Percentiles rank a stretch among this genome's conserved stretches.
Evolutionary conservation across 1,284 basidiomycete genomes (phyloP).

Genomic region (Microbotryum saponariae): DNA sequence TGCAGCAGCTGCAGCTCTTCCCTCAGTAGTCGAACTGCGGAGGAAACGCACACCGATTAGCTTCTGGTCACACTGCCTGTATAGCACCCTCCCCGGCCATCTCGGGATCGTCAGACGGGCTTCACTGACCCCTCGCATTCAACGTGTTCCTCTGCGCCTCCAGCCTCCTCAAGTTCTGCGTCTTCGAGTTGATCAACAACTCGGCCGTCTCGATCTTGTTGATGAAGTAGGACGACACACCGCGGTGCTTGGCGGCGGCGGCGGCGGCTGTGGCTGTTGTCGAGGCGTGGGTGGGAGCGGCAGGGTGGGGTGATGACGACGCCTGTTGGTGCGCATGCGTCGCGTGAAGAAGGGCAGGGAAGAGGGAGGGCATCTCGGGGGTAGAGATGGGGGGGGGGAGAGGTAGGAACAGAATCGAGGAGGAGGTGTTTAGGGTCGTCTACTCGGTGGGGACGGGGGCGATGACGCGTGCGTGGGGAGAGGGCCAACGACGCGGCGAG

Average conservation of each 20-base stretch:
- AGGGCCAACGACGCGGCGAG: too few relatives aligned
- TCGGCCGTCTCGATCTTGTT: conserved; percentile 92
- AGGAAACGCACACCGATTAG: not conserved
- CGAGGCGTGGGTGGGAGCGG: not conserved
- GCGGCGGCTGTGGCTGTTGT: not conserved
- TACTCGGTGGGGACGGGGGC: too few relatives aligned
- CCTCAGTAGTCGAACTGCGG: conserved; percentile 67
- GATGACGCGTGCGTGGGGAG: too few relatives aligned
- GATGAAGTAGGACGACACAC: conserved; percentile 65
- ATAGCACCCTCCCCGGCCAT: not conserved
- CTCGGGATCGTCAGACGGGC: not conserved
- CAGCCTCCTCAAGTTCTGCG: conserved; percentile 87
- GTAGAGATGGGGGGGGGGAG: not conserved
- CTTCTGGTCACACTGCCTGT: not conserved
- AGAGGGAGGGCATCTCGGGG: not conserved
- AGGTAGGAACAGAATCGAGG: not conserved
- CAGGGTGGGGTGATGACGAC: conserved; percentile 13
- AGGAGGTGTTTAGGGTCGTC: too few relatives aligned
- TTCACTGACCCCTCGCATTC: conserved; percentile 75
- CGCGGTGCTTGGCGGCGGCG: conserved; percentile 4
- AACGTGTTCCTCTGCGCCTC: conserved; percentile 95
- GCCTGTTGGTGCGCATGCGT: not conserved
- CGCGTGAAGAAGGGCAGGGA: not conserved
- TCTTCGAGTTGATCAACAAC: conserved; percentile 87
- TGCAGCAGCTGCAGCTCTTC: conserved; percentile 93